Evolutionary conservation across 192 early-diverging fungal genomes (phyloP).

Genomic region (Backusella morwellensis): DNA sequence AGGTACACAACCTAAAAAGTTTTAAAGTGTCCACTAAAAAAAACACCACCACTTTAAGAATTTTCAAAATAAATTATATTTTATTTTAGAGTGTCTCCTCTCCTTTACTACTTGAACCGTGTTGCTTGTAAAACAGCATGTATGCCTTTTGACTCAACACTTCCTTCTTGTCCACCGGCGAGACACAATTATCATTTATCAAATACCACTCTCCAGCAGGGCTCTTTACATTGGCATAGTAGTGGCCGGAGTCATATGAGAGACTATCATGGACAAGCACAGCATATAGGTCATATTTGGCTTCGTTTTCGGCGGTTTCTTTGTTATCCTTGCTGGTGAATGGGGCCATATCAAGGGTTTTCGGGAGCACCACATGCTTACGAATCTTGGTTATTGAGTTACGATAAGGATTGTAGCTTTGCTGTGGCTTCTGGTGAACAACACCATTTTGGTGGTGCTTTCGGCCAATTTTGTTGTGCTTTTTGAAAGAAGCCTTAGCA

Average conservation of each 20-base stretch:
- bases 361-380: conserved; percentile 59
- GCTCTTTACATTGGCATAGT: conserved; percentile 80
- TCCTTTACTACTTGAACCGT: no score
- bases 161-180: no score
- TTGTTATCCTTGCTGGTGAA: conserved; percentile 48
- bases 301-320: conserved; percentile 9
- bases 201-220: conserved; percentile 75
- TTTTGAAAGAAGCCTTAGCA: not conserved
- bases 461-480: not conserved
- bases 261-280: conserved; percentile 80
- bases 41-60: no score
- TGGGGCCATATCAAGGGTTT: conserved; percentile 60
- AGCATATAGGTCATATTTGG: conserved; percentile 66
- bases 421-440: no score
- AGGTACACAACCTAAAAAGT: no score
- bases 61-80: no score
- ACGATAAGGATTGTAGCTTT: conserved; percentile 37
- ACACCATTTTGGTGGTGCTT: no score
- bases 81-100: no score
- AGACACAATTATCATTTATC: conserved; percentile 60
- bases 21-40: no score
- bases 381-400: conserved; percentile 66
- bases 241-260: conserved; percentile 79
- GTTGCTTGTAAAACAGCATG: no score
- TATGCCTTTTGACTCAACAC: no score